Percentiles rank a stretch among this genome's conserved stretches.
Evolutionary conservation across 768 basidiomycete species (phyloP).

Genomic region (Leccinellum albellum): DNA sequence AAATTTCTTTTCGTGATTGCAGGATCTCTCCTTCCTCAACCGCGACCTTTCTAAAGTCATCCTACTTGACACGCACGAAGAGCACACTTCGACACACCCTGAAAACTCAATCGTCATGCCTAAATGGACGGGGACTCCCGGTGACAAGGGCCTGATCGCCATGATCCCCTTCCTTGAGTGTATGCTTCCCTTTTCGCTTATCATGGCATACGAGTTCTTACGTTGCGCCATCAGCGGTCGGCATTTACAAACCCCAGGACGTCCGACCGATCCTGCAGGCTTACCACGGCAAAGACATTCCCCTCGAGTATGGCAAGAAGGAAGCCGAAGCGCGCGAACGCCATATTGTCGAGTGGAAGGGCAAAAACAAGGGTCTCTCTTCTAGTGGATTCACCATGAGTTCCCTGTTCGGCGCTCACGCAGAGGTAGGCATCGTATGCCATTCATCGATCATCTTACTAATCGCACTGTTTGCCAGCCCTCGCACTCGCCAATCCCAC

Average conservation of each 20-base stretch:
- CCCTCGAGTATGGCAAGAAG: slow-evolving; percentile 82
- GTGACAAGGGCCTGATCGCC: slow-evolving; percentile 77
- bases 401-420: slow-evolving; percentile 37
- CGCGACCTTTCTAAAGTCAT: slow-evolving; percentile 90
- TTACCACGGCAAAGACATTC: slow-evolving; percentile 85
- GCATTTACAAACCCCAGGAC: slow-evolving; percentile 83
- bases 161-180: slow-evolving; percentile 98
- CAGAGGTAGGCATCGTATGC: slow-evolving; percentile 25
- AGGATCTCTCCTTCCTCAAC: slow-evolving; percentile 94
- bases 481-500: slow-evolving; percentile 34
- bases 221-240: slow-evolving; percentile 60
- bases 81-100: slow-evolving; percentile 74
- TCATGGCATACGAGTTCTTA: not conserved
- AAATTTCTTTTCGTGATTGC: not conserved
- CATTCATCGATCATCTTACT: not conserved
- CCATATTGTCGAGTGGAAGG: slow-evolving; percentile 80
- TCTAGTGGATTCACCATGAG: slow-evolving; percentile 43
- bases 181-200: slow-evolving; percentile 24
- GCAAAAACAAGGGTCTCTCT: slow-evolving; percentile 36
- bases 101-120: slow-evolving; percentile 85
- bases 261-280: slow-evolving; percentile 83
- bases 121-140: slow-evolving; percentile 79
- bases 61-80: slow-evolving; percentile 78
- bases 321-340: slow-evolving; percentile 79
- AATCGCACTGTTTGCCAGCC: slow-evolving; percentile 7